Evolutionary conservation across 2,329 filamentous ascomycete genomes (phyloP).

Genomic region (Paraphaeosphaeria minitans): DNA sequence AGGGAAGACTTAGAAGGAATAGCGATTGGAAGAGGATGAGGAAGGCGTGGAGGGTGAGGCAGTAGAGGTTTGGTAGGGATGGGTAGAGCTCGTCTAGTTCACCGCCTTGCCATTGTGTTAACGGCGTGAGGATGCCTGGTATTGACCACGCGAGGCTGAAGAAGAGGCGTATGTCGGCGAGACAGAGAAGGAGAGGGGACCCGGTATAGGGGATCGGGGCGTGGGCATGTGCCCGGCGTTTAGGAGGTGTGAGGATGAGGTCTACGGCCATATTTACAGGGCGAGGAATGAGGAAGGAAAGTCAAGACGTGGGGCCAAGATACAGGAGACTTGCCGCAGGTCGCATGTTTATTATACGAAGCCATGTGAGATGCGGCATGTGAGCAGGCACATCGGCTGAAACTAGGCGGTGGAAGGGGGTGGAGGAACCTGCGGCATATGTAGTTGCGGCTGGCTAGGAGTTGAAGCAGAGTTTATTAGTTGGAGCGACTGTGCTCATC

Average conservation of each 20-base stretch:
- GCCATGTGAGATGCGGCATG: constrained; percentile 2
- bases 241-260: background rate
- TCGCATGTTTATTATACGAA: too few species aligned
- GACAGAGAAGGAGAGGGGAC: constrained; percentile 25
- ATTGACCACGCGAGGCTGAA: constrained; percentile 18
- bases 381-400: constrained; percentile 1
- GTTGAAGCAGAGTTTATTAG: background rate
- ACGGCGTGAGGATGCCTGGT: constrained; percentile 24
- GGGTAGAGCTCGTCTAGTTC: constrained; percentile 65
- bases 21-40: constrained; percentile 61
- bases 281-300: background rate
- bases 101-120: constrained; percentile 13
- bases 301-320: too few species aligned
- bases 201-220: constrained; percentile 31
- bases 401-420: background rate
- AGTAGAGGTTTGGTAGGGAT: constrained; percentile 61
- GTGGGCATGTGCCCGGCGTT: background rate
- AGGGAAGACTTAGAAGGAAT: constrained; percentile 65
- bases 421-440: background rate
- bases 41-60: constrained; percentile 63
- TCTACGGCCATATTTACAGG: background rate
- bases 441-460: background rate
- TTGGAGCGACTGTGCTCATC: background rate
- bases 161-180: constrained; percentile 27
- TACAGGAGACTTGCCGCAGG: too few species aligned